Percentiles rank a stretch among this genome's conserved stretches.
phyloP scores from a whole-genome alignment of 2,329 filamentous ascomycete genomes.

The Fusarium agapanthi region DNA sequence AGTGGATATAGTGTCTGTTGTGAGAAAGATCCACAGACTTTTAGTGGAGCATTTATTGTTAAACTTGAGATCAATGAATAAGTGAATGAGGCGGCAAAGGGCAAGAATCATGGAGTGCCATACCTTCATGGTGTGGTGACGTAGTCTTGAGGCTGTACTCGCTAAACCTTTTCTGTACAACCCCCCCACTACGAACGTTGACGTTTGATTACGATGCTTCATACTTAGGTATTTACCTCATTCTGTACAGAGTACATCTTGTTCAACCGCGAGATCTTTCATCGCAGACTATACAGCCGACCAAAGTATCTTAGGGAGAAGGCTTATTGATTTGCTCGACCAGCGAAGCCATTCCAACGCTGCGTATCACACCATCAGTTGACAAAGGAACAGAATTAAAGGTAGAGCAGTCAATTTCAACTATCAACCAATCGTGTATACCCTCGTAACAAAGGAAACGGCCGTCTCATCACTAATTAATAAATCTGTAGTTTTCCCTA shows the following conservation, averaged over 20 bases:
- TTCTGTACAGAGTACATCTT: background rate
- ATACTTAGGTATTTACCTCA: background rate
- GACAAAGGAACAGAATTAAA: background rate
- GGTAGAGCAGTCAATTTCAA: constrained; percentile 31
- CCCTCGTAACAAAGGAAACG: constrained; percentile 34
- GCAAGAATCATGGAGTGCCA: background rate
- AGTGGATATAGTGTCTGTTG: background rate
- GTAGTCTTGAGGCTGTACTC: constrained; percentile 20
- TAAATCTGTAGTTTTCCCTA: constrained; percentile 19
- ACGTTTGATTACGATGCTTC: background rate
- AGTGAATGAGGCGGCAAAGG: background rate
- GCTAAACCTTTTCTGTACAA: constrained; percentile 14
- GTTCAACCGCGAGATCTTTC: background rate
- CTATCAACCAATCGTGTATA: constrained; percentile 27
- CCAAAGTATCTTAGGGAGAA: accelerated
- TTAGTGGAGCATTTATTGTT: background rate
- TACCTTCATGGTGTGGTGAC: constrained; percentile 16
- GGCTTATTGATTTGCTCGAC: too few species aligned
- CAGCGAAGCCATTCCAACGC: accelerated
- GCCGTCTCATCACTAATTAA: constrained; percentile 21
- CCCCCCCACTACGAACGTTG: background rate
- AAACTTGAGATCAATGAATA: background rate
- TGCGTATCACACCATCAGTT: too few species aligned
- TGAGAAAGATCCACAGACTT: background rate
- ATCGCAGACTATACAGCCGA: background rate